Evolutionary conservation across 176 grass and related monocot species (phyloP).

Genomic region (Bolboschoenus planiculmis): DNA sequence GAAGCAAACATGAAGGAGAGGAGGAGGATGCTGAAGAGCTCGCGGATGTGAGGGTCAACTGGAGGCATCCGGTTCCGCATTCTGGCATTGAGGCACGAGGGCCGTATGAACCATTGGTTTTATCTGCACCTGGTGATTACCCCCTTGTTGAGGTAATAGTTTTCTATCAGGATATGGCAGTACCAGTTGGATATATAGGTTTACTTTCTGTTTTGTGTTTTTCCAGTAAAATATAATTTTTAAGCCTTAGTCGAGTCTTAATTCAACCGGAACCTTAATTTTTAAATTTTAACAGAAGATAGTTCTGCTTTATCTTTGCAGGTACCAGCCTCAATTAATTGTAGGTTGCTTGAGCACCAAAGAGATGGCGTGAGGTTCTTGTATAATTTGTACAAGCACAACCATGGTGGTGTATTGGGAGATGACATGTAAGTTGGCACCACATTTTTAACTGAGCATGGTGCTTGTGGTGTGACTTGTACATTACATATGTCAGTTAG

Average conservation of each 20-base stretch:
- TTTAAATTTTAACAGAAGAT: background rate
- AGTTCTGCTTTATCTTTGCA: slow-evolving; percentile 28
- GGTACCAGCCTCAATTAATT: slow-evolving; percentile 88
- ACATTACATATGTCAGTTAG: background rate
- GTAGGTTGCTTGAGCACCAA: slow-evolving; percentile 75
- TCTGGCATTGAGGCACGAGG: slow-evolving; percentile 35
- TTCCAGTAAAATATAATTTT: background rate
- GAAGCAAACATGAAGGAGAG: background rate
- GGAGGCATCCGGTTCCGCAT: slow-evolving; percentile 25
- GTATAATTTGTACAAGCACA: slow-evolving; percentile 76
- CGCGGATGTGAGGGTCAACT: background rate
- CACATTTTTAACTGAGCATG: background rate
- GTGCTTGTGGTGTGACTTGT: background rate
- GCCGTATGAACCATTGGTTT: slow-evolving; percentile 65
- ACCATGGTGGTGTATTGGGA: slow-evolving; percentile 91
- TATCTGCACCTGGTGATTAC: slow-evolving; percentile 47
- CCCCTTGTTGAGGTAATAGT: slow-evolving; percentile 57
- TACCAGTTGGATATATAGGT: background rate
- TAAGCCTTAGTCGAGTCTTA: background rate
- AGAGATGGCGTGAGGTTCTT: slow-evolving; percentile 77
- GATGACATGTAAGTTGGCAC: slow-evolving; percentile 76
- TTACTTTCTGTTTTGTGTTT: no score
- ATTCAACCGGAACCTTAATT: background rate
- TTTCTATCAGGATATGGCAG: background rate
- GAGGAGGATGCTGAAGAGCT: slow-evolving; percentile 27